Evolutionary conservation across 768 basidiomycete genomes (phyloP).

Genomic region (Megacollybia marginata): DNA sequence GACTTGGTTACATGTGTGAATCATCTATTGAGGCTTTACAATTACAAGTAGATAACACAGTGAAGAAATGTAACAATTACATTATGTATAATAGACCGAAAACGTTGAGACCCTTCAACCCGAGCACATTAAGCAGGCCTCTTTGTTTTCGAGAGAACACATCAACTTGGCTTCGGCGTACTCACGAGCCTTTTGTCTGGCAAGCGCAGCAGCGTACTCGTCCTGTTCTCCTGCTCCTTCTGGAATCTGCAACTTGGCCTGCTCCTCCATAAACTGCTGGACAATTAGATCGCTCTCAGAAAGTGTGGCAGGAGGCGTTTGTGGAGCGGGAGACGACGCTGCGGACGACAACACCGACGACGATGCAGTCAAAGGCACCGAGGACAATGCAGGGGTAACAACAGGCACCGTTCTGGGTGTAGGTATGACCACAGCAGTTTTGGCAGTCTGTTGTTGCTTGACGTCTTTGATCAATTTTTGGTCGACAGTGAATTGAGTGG

Average conservation of each 20-base stretch:
- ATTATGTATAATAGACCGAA: too few relatives aligned
- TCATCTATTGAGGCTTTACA: not conserved
- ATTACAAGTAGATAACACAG: not conserved
- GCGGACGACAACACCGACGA: slow-evolving; percentile 11
- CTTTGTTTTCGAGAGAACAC: slow-evolving; percentile 91
- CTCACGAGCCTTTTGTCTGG: slow-evolving; percentile 64
- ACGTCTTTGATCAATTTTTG: slow-evolving; percentile 65
- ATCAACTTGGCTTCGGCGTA: slow-evolving; percentile 73
- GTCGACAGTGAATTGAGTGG: slow-evolving; percentile 97
- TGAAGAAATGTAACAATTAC: not conserved
- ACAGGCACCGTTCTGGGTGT: slow-evolving; percentile 5
- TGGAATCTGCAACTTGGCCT: slow-evolving; percentile 44
- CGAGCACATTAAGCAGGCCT: slow-evolving; percentile 90
- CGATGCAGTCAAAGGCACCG: slow-evolving; percentile 20
- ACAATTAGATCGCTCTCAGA: slow-evolving; percentile 14
- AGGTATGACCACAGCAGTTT: slow-evolving; percentile 12
- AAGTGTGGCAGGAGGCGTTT: slow-evolving; percentile 20
- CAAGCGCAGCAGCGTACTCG: slow-evolving; percentile 75
- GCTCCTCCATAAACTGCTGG: slow-evolving; percentile 38
- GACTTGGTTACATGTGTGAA: too few relatives aligned
- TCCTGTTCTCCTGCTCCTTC: slow-evolving; percentile 40
- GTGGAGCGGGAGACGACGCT: slow-evolving; percentile 8
- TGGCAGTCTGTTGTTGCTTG: slow-evolving; percentile 35
- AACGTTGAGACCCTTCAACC: slow-evolving; percentile 33
- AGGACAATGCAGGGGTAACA: slow-evolving; percentile 18